Conservation (phyloP, 2,329 filamentous ascomycete species). For the Ophiostoma australiae region DNA sequence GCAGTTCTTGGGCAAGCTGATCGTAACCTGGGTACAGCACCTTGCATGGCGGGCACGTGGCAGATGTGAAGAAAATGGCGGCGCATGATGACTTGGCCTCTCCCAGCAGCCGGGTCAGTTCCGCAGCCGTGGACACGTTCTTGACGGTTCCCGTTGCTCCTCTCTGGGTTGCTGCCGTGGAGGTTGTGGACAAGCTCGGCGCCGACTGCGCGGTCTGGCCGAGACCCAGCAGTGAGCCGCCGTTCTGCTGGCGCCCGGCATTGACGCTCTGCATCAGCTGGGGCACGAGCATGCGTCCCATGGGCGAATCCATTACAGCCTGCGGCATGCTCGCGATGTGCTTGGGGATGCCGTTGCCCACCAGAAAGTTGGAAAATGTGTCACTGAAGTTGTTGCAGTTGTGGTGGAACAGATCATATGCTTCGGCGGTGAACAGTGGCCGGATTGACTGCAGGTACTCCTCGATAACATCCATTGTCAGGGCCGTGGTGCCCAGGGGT, state of each 20-base stretch:
- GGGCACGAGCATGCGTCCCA: conserved; percentile 81
- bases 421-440: conserved; percentile 76
- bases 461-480: conserved; percentile 74
- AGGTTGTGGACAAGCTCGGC: neutral
- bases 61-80: conserved; percentile 87
- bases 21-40: conserved; percentile 77
- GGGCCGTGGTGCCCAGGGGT: conserved; percentile 67
- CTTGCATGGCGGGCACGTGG: conserved; percentile 81
- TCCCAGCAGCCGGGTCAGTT: conserved; percentile 57
- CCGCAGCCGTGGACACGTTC: conserved; percentile 31
- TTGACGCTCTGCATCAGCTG: conserved; percentile 54
- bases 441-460: conserved; percentile 84
- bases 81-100: conserved; percentile 63
- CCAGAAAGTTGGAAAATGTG: conserved; percentile 80
- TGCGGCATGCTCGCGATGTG: conserved; percentile 82
- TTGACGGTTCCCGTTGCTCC: neutral
- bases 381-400: conserved; percentile 99
- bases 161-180: neutral
- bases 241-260: conserved; percentile 40
- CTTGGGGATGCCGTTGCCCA: conserved; percentile 81
- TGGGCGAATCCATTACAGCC: conserved; percentile 77
- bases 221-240: conserved; percentile 50
- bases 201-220: conserved; percentile 32
- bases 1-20: conserved; percentile 68
- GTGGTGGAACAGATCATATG: conserved; percentile 83